These are phyloP conservation scores for Rhizopogon sp. DNA, from an alignment of 768 basidiomycete genomes.

Conservation along the genomic window DNA sequence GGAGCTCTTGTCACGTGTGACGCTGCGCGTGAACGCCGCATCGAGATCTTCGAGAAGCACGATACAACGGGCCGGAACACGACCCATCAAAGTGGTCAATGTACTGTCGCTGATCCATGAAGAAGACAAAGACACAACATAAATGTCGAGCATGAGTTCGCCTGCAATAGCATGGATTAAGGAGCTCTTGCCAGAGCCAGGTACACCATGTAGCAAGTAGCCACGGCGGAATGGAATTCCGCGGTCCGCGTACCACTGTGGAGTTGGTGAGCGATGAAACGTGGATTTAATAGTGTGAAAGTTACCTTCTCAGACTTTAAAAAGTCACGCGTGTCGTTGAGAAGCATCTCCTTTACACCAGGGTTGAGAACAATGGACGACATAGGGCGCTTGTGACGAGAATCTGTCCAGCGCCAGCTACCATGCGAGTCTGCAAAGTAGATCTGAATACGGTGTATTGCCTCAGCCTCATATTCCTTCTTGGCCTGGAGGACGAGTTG, in stretches of 20 bases:
- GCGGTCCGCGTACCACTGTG: constrained; percentile 87
- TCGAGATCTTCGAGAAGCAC: constrained; percentile 89
- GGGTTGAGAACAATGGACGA: constrained; percentile 82
- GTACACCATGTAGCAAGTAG: constrained; percentile 78
- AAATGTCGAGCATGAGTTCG: constrained; percentile 86
- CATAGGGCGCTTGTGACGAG: constrained; percentile 85
- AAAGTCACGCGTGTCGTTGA: constrained; percentile 79
- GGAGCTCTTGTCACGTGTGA: constrained; percentile 54
- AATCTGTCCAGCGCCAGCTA: constrained; percentile 85
- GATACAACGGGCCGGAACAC: constrained; percentile 80
- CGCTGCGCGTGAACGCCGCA: constrained; percentile 79
- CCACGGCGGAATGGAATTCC: constrained; percentile 90
- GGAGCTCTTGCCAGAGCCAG: constrained; percentile 84
- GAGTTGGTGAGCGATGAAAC: constrained; percentile 1
- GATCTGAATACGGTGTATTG: constrained; percentile 82
- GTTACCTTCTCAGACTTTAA: constrained; percentile 75
- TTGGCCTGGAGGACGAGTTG: constrained; percentile 89
- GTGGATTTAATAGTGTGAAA: constrained; percentile 5
- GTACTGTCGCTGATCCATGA: constrained; percentile 89
- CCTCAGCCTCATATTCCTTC: constrained; percentile 82
- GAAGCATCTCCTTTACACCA: constrained; percentile 86
- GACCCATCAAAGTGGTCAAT: constrained; percentile 80
- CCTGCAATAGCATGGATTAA: constrained; percentile 87
- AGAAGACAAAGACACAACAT: constrained; percentile 81
- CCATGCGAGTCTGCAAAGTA: constrained; percentile 88